Percentiles rank a stretch among this genome's conserved stretches.
These are phyloP conservation scores for Solanum pimpinellifolium DNA, from an alignment of 257 asterid species.

Conservation along the genomic window DNA sequence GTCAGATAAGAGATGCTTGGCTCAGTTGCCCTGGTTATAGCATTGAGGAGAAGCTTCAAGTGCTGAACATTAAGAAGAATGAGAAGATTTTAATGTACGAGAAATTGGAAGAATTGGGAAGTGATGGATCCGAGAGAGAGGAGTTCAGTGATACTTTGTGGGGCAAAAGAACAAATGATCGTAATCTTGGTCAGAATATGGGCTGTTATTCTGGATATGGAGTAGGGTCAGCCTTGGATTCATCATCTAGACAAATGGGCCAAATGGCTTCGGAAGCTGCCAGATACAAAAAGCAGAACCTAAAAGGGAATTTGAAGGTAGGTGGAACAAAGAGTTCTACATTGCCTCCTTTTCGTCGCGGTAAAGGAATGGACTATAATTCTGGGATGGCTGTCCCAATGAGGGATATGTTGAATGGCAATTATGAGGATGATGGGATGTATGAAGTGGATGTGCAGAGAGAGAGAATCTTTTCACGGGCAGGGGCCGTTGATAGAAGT, in stretches of 20 bases:
- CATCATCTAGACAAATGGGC: slow-evolving; percentile 34
- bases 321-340: slow-evolving; percentile 40
- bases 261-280: slow-evolving; percentile 28
- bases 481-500: slow-evolving; percentile 26
- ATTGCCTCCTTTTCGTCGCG: slow-evolving; percentile 28
- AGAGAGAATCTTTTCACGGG: slow-evolving; percentile 30
- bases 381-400: slow-evolving; percentile 26
- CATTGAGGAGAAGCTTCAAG: slow-evolving; percentile 92
- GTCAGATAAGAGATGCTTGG: slow-evolving; percentile 97
- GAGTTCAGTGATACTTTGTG: slow-evolving; percentile 65
- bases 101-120: slow-evolving; percentile 73
- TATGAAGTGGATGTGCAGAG: slow-evolving; percentile 55
- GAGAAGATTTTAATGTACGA: slow-evolving; percentile 93
- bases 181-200: slow-evolving; percentile 39
- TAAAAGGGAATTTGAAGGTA: slow-evolving; percentile 51
- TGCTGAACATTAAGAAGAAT: slow-evolving; percentile 77
- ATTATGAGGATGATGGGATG: slow-evolving; percentile 50
- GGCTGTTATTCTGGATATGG: slow-evolving; percentile 34
- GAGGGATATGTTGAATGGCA: slow-evolving; percentile 48
- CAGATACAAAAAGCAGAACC: slow-evolving; percentile 50
- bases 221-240: slow-evolving; percentile 30
- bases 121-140: slow-evolving; percentile 74
- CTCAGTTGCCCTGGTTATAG: slow-evolving; percentile 74
- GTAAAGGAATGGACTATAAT: slow-evolving; percentile 32
- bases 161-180: slow-evolving; percentile 65